Evolutionary conservation across 1,139 yeast species (phyloP).

Genomic region (Sugiyamaella xylanicola): DNA sequence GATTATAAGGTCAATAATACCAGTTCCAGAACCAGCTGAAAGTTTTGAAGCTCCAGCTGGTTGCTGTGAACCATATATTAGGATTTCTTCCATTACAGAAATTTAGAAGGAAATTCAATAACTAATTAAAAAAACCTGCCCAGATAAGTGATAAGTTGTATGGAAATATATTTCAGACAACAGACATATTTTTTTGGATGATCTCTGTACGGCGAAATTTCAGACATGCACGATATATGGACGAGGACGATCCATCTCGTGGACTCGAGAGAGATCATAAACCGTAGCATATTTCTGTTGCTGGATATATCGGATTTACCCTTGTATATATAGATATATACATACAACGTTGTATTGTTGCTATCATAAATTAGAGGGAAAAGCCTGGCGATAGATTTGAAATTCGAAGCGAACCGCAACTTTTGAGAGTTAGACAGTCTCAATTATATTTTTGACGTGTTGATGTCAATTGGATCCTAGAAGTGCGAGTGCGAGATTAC

Average conservation of each 20-base stretch:
- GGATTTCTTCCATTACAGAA: conserved; percentile 35
- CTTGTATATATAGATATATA: too few species aligned
- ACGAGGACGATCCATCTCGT: not conserved
- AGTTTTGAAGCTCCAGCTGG: conserved; percentile 20
- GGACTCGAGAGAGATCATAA: not conserved
- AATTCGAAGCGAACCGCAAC: too few species aligned
- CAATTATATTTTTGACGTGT: not conserved
- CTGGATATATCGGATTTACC: too few species aligned
- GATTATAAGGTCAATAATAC: conserved; percentile 28
- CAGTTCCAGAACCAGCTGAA: conserved; percentile 23
- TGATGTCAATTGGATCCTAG: not conserved
- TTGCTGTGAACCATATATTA: conserved; percentile 33
- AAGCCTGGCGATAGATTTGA: too few species aligned
- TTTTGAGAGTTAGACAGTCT: too few species aligned
- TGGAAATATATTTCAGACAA: too few species aligned
- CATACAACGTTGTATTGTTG: too few species aligned
- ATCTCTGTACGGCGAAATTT: conserved; percentile 5
- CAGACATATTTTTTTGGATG: conserved; percentile 3
- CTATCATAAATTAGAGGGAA: too few species aligned
- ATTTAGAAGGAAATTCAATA: not conserved
- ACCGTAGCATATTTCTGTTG: too few species aligned
- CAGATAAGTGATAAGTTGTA: too few species aligned
- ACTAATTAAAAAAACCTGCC: too few species aligned
- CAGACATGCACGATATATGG: not conserved
- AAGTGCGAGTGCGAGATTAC: not conserved